Evolutionary conservation across 495 filamentous ascomycete species (phyloP), one percentile per base, ranked within the genome.

Genomic region (Oidiodendron maius): DNA sequence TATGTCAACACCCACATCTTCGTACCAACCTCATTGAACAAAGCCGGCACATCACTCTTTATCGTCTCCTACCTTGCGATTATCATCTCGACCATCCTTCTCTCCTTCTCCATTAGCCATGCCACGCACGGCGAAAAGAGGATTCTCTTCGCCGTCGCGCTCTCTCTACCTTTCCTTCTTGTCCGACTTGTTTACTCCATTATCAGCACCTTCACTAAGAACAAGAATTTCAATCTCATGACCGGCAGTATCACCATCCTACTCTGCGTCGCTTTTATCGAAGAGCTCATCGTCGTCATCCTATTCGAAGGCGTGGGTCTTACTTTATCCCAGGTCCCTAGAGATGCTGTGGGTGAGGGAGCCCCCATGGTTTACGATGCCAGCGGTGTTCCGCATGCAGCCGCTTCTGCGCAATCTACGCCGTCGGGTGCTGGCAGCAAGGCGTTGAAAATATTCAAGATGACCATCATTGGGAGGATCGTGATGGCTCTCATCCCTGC

Each of bases 101-200:
- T 42, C 6, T 49, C 52, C 9, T 49, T 52, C 35, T 23, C 23
- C 1, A 21, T 48, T 10, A 41, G 44, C 16, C 56, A 53, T 36
- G 56, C 59, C 23, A 50, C 54, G 18, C 3, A 23, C 5, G 56
- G 59, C 3, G 70, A 72, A 52, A 59, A 64, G 28, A 58, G 66
- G 10, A 48, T 66, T 17, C 24, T 71, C 11, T 32, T 64, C 9
- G 70, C 66, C 3, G 63, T 70, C 17, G 57, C 52, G 1, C 24
- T 68, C 15, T 60, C 62, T 2, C 49, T 61, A 1, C 66, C 66
- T 2, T 62, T 74, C 44, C 54, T 74, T 21, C 48, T 70, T n/a
- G 57, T 72, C 17, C 63, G 71, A 11, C 38, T 72, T 1, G 43
- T 71, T 28, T 74, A 74, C 50, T 55, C 58, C 6, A 20, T 55